These are phyloP conservation scores for Pittosporum tobira DNA, from an alignment of 129 eudicot species.

Conservation along the genomic window DNA sequence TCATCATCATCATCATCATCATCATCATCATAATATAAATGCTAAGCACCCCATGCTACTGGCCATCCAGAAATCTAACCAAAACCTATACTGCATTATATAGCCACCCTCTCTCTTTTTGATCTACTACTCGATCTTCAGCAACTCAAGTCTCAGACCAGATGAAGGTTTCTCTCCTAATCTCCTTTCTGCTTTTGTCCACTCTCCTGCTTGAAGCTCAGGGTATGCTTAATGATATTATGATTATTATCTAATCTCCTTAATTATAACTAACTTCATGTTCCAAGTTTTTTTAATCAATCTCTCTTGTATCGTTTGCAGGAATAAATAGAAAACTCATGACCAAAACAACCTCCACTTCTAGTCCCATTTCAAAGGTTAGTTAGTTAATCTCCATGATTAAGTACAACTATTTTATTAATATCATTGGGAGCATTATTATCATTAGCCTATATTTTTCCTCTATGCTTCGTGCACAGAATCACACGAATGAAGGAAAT, in stretches of 20 bases:
- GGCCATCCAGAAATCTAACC: too few species aligned
- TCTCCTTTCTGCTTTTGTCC: constrained; percentile 30
- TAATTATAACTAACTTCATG: neutral
- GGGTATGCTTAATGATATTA: constrained; percentile 29
- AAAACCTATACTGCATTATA: too few species aligned
- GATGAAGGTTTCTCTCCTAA: constrained; percentile 34
- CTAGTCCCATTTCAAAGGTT: constrained; percentile 36
- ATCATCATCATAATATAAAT: too few species aligned
- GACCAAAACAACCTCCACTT: constrained; percentile 10
- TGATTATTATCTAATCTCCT: neutral
- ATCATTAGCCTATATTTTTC: too few species aligned
- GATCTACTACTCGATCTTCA: too few species aligned
- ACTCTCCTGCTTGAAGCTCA: constrained; percentile 40
- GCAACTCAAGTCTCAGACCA: constrained; percentile 4
- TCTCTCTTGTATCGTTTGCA: constrained; percentile 24
- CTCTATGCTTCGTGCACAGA: constrained; percentile 20
- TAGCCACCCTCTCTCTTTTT: neutral
- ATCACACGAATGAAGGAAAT: constrained; percentile 16
- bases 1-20: too few species aligned
- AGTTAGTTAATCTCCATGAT: constrained; percentile 1
- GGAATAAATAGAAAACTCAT: constrained; percentile 56
- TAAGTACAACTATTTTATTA: neutral
- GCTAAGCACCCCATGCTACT: too few species aligned
- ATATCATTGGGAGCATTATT: too few species aligned
- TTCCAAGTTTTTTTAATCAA: neutral